Evolutionary conservation across 352 stramenopile genomes (phyloP), one percentile per base, ranked within the genome.

Genomic region (Globisporangium megalacanthum): DNA sequence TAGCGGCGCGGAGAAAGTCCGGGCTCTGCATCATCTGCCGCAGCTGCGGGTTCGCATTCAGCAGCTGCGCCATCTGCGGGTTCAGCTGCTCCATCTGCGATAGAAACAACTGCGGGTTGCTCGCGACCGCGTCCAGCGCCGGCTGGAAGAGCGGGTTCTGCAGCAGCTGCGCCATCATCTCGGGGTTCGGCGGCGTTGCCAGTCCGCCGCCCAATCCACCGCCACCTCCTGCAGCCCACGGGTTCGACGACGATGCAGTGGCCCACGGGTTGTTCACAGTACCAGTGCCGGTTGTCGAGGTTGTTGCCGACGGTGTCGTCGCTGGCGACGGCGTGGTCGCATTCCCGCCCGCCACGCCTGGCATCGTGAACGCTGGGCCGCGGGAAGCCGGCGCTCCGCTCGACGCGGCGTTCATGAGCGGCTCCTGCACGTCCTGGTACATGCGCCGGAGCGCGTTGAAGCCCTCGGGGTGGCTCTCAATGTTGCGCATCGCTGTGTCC

Each of bases 401-500:
- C 3, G 77, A 60, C 8, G 85, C 77, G 33, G 94, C 94, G 45
- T 99, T 92, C 78, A 99, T 92, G 49, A 99, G 86, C 3, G 96
- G 95, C 64, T 98, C 96, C 63, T 99, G 94, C 13, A 98, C 94
- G 49, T 96, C 88, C 36, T 93, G 82, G 64, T 97, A 97, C 86
- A 98, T 97, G 46, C 90, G 81, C 20, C 89, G 83, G n/a, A 99
- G 70, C 1, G 96, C 96, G 66, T 97, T 97, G 68, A 99, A 99
- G 36, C 97, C 97, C 45, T 98, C 96, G 0, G 96, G 96, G 50
- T 98, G 93, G 62, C 96, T 98, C 72, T 99, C 94, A 58, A 99
- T 95, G 69, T 99, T 97, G 47, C 83, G 86, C 75, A 99, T 83
- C 17, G 96, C 96, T 49, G 97, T 94, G 76, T 99, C 97, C 67